These are phyloP conservation scores for Avena eriantha DNA, from an alignment of 176 grass and related monocot species.

Conservation along the genomic window DNA sequence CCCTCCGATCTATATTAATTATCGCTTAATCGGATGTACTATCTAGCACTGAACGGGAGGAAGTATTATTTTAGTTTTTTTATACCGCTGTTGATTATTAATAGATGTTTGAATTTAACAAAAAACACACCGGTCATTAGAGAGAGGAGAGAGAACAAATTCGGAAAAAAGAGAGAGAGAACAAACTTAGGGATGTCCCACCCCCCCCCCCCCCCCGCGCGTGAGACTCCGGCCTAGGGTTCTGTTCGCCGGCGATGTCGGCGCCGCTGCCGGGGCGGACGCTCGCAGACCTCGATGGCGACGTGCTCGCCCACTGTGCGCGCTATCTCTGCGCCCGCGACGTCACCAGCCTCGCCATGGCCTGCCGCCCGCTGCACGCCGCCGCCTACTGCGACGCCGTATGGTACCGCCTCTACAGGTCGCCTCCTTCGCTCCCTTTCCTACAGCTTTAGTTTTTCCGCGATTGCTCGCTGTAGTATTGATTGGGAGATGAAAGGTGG, in stretches of 20 bases:
- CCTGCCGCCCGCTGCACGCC: slow-evolving; percentile 62
- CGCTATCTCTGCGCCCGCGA: slow-evolving; percentile 59
- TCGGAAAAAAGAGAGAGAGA: background rate
- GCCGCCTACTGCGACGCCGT: slow-evolving; percentile 72
- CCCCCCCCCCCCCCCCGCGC: slow-evolving; percentile 5
- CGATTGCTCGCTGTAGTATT: background rate
- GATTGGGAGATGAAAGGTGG: background rate
- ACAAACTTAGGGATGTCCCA: too few species aligned
- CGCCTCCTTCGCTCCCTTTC: background rate
- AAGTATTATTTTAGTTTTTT: too few species aligned
- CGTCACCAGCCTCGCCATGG: slow-evolving; percentile 68
- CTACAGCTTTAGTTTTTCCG: background rate
- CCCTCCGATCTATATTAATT: too few species aligned
- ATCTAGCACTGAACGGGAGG: too few species aligned
- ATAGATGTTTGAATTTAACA: too few species aligned
- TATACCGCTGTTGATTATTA: too few species aligned
- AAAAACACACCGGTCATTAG: too few species aligned
- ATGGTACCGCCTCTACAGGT: slow-evolving; percentile 82
- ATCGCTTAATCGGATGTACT: too few species aligned
- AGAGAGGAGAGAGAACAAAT: too few species aligned
- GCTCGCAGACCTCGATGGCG: slow-evolving; percentile 65
- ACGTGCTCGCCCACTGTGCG: slow-evolving; percentile 73
- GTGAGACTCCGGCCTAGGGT: slow-evolving; percentile 2
- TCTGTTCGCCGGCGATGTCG: slow-evolving; percentile 39
- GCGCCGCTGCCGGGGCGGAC: slow-evolving; percentile 36